phyloP scores from a whole-genome alignment of 164 flowering plant genomes.

The Pachysandra terminalis region DNA sequence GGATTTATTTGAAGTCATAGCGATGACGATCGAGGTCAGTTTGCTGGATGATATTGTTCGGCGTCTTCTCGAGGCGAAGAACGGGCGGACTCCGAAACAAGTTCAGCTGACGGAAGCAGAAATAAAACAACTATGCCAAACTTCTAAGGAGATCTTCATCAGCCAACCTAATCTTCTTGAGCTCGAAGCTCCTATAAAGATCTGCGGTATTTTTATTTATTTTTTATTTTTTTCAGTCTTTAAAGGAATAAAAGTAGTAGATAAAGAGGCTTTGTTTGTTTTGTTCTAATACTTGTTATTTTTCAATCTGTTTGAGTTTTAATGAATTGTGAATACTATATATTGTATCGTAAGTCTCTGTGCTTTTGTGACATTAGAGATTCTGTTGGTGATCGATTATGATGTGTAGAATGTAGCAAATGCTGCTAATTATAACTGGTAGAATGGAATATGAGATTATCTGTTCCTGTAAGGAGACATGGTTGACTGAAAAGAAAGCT shows the following conservation, averaged over 20 bases:
- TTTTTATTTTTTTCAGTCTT: too few species aligned
- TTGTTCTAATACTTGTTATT: too few species aligned
- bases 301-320: too few species aligned
- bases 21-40: constrained; percentile 28
- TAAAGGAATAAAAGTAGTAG: not conserved
- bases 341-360: too few species aligned
- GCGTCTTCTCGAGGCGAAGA: constrained; percentile 45
- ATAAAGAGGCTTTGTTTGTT: too few species aligned
- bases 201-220: constrained; percentile 33
- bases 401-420: too few species aligned
- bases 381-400: too few species aligned
- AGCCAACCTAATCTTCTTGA: constrained; percentile 54
- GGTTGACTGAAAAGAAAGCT: not conserved
- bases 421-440: too few species aligned
- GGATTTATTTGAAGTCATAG: not conserved
- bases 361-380: too few species aligned
- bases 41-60: constrained; percentile 43
- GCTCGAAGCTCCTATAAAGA: constrained; percentile 58
- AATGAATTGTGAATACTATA: too few species aligned
- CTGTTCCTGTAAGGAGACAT: not conserved
- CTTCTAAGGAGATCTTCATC: constrained; percentile 40
- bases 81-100: constrained; percentile 40
- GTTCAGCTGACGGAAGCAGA: constrained; percentile 52
- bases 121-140: constrained; percentile 49
- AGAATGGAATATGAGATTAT: too few species aligned